phyloP scores from a whole-genome alignment of 345 rosid genomes.

The Eucalyptus polyanthemos region DNA sequence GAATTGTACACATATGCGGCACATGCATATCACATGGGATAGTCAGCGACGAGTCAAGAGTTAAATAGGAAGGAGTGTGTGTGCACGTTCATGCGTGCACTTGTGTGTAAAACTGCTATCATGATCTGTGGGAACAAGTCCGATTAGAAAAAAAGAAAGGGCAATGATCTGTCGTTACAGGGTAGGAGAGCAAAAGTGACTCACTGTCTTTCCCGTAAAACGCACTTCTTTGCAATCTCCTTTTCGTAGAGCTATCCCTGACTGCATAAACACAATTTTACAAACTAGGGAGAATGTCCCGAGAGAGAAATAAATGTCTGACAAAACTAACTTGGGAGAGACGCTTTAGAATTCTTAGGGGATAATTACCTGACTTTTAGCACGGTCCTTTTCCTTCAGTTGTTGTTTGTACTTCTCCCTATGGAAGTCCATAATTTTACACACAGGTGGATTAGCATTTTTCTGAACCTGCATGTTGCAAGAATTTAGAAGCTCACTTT shows the following conservation, averaged over 20 bases:
- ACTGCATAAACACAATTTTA: constrained; percentile 14
- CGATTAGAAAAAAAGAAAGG: not conserved
- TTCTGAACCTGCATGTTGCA: constrained; percentile 30
- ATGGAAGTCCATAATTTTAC: constrained; percentile 50
- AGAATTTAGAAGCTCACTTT: not conserved
- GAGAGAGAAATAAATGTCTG: not conserved
- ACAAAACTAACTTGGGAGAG: not conserved
- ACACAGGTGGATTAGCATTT: constrained; percentile 42
- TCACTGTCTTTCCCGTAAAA: constrained; percentile 65
- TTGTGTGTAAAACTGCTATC: not conserved
- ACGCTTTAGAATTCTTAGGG: not conserved
- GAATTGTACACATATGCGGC: not conserved
- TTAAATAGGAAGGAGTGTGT: not conserved
- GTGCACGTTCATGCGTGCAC: not conserved
- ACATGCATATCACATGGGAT: not conserved
- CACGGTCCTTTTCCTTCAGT: constrained; percentile 31
- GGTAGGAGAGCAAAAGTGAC: constrained; percentile 7
- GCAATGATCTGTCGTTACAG: not conserved
- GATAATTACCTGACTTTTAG: constrained; percentile 35
- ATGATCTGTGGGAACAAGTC: not conserved
- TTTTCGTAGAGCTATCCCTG: constrained; percentile 19
- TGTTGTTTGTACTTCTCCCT: constrained; percentile 17
- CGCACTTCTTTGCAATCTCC: constrained; percentile 62
- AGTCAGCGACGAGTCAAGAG: not conserved
- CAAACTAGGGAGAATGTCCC: not conserved